phyloP scores from a whole-genome alignment of 495 filamentous ascomycete genomes.

The Hypoxylon perforatum region DNA sequence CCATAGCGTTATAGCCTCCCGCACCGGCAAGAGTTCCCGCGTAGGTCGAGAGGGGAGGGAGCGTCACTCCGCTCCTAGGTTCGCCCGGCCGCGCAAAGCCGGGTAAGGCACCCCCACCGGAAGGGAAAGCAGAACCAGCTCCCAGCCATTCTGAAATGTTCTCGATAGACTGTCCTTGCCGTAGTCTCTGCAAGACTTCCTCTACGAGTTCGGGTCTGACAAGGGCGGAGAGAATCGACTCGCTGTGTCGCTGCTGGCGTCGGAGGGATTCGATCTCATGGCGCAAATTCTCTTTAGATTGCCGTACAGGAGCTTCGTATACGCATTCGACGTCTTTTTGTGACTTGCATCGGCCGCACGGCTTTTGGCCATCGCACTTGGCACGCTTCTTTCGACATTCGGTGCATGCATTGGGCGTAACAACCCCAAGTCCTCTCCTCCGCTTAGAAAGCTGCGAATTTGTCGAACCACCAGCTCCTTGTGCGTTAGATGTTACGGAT shows the following conservation, averaged over 20 bases:
- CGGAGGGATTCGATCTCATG: slow-evolving; percentile 63
- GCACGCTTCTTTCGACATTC: slow-evolving; percentile 69
- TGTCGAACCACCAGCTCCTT: slow-evolving; percentile 14
- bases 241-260: slow-evolving; percentile 55
- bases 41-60: slow-evolving; percentile 41
- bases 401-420: slow-evolving; percentile 67
- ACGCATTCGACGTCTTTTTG: slow-evolving; percentile 62
- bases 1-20: slow-evolving; percentile 34
- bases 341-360: slow-evolving; percentile 60
- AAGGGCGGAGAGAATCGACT: slow-evolving; percentile 60
- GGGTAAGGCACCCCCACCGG: slow-evolving; percentile 27
- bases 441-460: slow-evolving; percentile 51
- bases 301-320: slow-evolving; percentile 65
- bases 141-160: slow-evolving; percentile 60
- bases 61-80: slow-evolving; percentile 30
- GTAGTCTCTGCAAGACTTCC: slow-evolving; percentile 59
- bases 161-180: slow-evolving; percentile 61
- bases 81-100: slow-evolving; percentile 34
- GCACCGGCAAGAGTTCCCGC: slow-evolving; percentile 29
- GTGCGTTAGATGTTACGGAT: slow-evolving; percentile 22
- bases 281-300: slow-evolving; percentile 65
- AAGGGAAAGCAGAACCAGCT: slow-evolving; percentile 27
- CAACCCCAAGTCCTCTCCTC: slow-evolving; percentile 61
- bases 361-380: slow-evolving; percentile 66
- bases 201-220: slow-evolving; percentile 56